Conservation (phyloP, 352 stramenopile genomes). For the Phytophthora litchii region DNA sequence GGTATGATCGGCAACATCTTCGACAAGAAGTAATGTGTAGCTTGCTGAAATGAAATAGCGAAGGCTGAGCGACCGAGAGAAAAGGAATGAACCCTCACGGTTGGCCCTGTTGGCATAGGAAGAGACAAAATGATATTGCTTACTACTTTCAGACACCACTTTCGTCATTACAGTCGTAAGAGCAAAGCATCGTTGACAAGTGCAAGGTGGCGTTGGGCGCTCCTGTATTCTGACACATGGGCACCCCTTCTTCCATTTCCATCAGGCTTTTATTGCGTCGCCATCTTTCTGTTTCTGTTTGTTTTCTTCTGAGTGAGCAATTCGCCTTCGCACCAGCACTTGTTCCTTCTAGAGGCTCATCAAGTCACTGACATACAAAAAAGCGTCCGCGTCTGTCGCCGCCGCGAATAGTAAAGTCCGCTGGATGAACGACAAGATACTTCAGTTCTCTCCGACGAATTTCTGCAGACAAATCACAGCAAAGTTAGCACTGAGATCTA, state of each 20-base stretch:
- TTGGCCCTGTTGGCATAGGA: conserved; percentile 6
- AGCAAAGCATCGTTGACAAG: too few species aligned
- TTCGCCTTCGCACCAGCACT: conserved; percentile 14
- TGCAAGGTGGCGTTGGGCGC: too few species aligned
- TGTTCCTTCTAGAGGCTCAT: conserved; percentile 16
- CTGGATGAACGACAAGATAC: conserved; percentile 9
- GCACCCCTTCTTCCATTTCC: not conserved
- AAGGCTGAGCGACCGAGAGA: not conserved
- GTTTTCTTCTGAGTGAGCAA: conserved; percentile 12
- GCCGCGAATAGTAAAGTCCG: conserved; percentile 4
- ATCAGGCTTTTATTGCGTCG: conserved; percentile 25
- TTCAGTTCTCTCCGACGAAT: conserved; percentile 74
- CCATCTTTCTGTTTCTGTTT: conserved; percentile 23
- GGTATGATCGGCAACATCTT: conserved; percentile 75
- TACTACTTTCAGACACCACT: not conserved
- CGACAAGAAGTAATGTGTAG: conserved; percentile 37
- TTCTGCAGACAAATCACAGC: conserved; percentile 36
- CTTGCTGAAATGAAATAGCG: conserved; percentile 9
- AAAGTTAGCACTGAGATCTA: not conserved
- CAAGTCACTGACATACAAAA: conserved; percentile 23
- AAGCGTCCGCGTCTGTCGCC: conserved; percentile 8
- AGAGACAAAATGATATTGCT: conserved; percentile 1
- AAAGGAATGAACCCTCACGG: conserved; percentile 12
- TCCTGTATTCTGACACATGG: conserved; percentile 19
- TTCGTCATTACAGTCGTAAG: too few species aligned